Percentiles rank a stretch among this genome's conserved stretches.
Conservation (phyloP, 306 rosid genomes). For the Dryas alaskensis region DNA sequence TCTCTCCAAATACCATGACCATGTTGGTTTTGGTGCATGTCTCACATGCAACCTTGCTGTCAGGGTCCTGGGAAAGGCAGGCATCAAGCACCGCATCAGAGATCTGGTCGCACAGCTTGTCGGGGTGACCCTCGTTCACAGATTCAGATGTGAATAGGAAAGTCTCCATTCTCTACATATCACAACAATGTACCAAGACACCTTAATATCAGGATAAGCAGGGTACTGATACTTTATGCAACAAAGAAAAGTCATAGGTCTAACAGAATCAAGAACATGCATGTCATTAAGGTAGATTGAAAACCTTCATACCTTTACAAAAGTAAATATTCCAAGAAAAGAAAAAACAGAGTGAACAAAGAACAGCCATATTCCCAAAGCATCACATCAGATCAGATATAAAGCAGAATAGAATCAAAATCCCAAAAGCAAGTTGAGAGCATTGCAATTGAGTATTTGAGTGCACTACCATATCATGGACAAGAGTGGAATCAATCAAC, state of each 20-base stretch:
- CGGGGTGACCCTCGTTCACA: conserved; percentile 99
- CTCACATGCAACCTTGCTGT: conserved; percentile 99
- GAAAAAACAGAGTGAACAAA: conserved; percentile 8
- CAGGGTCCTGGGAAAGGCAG: conserved; percentile 94
- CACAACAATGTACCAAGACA: conserved; percentile 9
- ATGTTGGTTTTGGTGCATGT: conserved; percentile 98
- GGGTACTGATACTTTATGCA: neutral
- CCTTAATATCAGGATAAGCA: conserved; percentile 17
- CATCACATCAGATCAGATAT: conserved; percentile 14
- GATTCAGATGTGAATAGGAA: conserved; percentile 95
- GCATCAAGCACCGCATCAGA: conserved; percentile 99
- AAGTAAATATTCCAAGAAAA: conserved; percentile 12
- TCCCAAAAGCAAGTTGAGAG: neutral
- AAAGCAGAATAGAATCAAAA: conserved; percentile 30
- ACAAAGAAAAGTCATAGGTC: neutral
- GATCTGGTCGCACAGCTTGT: conserved; percentile 99
- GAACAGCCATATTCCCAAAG: conserved; percentile 21
- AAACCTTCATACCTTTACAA: neutral
- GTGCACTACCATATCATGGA: neutral
- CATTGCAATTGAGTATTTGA: neutral
- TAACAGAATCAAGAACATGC: neutral
- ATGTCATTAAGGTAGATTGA: neutral
- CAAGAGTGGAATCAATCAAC: neutral
- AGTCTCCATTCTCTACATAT: conserved; percentile 73
- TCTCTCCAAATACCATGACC: conserved; percentile 99